Evolutionary conservation across 2,329 filamentous ascomycete genomes (phyloP), one percentile per base, ranked within the genome.

Genomic region (Fusarium illudens): DNA sequence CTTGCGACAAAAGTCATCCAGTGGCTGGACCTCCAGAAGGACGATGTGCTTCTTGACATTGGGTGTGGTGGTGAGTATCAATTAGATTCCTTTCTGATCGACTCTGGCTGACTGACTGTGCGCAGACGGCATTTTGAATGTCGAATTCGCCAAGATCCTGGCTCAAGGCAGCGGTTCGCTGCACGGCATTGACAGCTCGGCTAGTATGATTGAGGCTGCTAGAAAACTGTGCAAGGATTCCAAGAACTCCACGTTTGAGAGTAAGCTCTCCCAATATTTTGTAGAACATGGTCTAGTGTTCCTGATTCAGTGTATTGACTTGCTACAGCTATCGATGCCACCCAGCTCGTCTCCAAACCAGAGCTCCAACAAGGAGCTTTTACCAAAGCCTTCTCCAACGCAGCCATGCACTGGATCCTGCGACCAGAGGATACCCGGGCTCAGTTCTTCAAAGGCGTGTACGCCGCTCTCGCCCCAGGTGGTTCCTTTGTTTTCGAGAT

Each of bases 321-420:
- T 32, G 10, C 12, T 39, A 30, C 20, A 86, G 85, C 83, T 29
- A 56, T 83, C 59, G 83, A 87, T 73, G 82, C 80, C 7, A 82
- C 80, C 2, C 66, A 78, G 9, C 76, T 87, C 19, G 50, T 74
- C 39, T 69, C 71, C 15, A 70, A 73, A 10, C 67, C 78, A 2
- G 62, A 74, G 34, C 75, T 85, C 3, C 79, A 83, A 60, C 65
- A 67, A 3, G 77, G 68, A 5, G 64, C 67, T 6, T 86, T 81
- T 75, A 83, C 74, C 64, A 90, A 90, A 72, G 84, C 82, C 70
- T 91, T 91, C 75, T 90, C 87, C 58, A 90, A 90, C 70, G 89
- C 89, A 0, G 89, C 88, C 0, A 81, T 91, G 75, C 87, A 90
- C 77, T 91, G 89, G 89, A 88, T 91, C 72, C 81, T 93, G 8